Base-by-base conservation (phyloP, 73 alveolate species). In the Stentor coeruleus region DNA sequence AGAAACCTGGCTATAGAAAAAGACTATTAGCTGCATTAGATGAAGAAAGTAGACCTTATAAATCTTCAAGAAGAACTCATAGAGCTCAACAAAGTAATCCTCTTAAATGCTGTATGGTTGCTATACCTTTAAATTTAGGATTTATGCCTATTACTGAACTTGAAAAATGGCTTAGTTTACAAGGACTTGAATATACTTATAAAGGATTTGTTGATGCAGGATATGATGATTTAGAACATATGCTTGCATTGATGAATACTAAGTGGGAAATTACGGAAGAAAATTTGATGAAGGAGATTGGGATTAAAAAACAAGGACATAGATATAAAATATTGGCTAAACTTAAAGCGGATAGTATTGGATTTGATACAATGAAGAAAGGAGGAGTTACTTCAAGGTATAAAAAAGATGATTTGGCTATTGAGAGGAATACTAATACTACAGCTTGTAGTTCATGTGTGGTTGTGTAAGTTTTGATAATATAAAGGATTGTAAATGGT, bases 11-110 rank as follows among this genome's bases (percentile, higher is more conserved):
- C 1, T 2, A 20, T 20, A 20, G 79, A 33, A 66, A 31, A 33
- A 66, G 79, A 2, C 41, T 66, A 1, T 31, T 66, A 66, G 39
- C 39, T 66, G 79, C 79, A 2, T 66, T 66, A 33, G 79, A 66
- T 66, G 79, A 66, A 66, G 79, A 66, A 66, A 31, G 40, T 1
- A 20, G 41, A 2, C 40, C 40, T 20, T 31, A 20, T 31, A 66
- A 66, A 33, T 20, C 79, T 66, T 66, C 79, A 0, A 66, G 79
- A 31, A 66, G 37, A 33, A 1, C 37, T 0, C 79, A 66, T 26
- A 20, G 37, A 66, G 40, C n/a, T 14, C 40, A 66, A 40, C 14
- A 26, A 1, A 66, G 39, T 20, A 66, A 33, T 2, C 39, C 39
- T 0, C 14, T 66, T 14, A 66, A 66, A 33, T 66, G 79, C 79